A percentile compares a stretch with the other conserved stretches of the same genome.
These are phyloP conservation scores for Thelonectria rubi DNA, from an alignment of 2,329 filamentous ascomycete species.

Conservation along the genomic window DNA sequence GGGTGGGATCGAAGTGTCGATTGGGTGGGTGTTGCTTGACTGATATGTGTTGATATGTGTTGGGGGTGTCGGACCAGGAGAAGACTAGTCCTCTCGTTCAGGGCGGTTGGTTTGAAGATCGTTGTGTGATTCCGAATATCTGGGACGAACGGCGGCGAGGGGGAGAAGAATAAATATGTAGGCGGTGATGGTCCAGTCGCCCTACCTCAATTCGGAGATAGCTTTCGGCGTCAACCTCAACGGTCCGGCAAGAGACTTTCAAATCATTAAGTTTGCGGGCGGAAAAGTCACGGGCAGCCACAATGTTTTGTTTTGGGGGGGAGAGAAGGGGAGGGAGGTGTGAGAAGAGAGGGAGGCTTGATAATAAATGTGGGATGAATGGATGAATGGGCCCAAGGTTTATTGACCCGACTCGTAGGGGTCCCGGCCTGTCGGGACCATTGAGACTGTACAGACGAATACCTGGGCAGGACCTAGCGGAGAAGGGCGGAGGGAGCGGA, in stretches of 20 bases:
- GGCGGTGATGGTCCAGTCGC: background rate
- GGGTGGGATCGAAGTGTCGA: background rate
- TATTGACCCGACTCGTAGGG: conserved; percentile 7
- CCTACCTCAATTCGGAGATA: conserved; percentile 7
- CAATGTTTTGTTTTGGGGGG: background rate
- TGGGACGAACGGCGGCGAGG: background rate
- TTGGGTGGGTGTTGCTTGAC: background rate
- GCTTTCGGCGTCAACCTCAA: conserved; percentile 20
- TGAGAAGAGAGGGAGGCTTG: background rate
- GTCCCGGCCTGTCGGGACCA: conserved; percentile 9
- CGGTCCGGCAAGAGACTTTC: conserved; percentile 13
- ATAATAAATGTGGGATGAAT: conserved; percentile 1
- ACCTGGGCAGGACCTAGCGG: background rate
- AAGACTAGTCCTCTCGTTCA: background rate
- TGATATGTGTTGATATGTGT: background rate
- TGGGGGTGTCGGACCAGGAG: background rate
- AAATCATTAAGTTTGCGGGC: conserved; percentile 2
- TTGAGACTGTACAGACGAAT: background rate
- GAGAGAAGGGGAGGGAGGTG: background rate
- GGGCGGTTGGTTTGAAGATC: background rate
- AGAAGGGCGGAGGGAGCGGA: background rate
- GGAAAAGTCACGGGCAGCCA: background rate
- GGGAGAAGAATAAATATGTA: conserved; percentile 11
- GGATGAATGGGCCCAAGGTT: conserved; percentile 15
- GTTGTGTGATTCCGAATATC: background rate